Percentiles rank a stretch among this genome's conserved stretches.
These are phyloP conservation scores for Cnidoscolus chayamansa DNA, from an alignment of 441 rosid species.

Conservation along the genomic window DNA sequence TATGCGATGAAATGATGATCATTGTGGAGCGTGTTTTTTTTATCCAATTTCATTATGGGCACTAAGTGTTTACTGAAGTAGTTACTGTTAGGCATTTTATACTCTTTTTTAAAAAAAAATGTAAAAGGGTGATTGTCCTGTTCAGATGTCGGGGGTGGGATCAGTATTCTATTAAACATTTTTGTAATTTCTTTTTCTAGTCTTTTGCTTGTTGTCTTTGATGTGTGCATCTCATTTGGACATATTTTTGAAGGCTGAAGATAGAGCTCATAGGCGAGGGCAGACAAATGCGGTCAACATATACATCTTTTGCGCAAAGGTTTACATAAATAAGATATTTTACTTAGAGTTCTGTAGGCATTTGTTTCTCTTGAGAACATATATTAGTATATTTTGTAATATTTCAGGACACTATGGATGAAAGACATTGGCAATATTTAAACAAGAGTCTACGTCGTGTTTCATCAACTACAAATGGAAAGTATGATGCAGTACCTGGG, in stretches of 20 bases:
- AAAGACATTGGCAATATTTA: constrained; percentile 68
- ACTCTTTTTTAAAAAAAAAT: neutral
- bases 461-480: constrained; percentile 88
- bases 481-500: constrained; percentile 72
- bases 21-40: neutral
- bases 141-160: neutral
- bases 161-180: neutral
- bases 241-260: constrained; percentile 72
- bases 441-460: constrained; percentile 76
- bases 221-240: constrained; percentile 15
- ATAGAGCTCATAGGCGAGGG: constrained; percentile 93
- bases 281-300: constrained; percentile 82
- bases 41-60: neutral
- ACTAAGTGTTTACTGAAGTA: neutral
- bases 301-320: constrained; percentile 91
- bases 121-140: neutral
- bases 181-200: neutral
- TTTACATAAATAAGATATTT: constrained; percentile 24
- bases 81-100: neutral
- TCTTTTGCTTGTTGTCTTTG: constrained; percentile 6
- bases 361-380: constrained; percentile 15
- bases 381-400: constrained; percentile 16
- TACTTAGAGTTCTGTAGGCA: constrained; percentile 2
- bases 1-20: neutral
- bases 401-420: constrained; percentile 76